Conservation (phyloP, 495 filamentous ascomycete species). For the Penicillium antarcticum region DNA sequence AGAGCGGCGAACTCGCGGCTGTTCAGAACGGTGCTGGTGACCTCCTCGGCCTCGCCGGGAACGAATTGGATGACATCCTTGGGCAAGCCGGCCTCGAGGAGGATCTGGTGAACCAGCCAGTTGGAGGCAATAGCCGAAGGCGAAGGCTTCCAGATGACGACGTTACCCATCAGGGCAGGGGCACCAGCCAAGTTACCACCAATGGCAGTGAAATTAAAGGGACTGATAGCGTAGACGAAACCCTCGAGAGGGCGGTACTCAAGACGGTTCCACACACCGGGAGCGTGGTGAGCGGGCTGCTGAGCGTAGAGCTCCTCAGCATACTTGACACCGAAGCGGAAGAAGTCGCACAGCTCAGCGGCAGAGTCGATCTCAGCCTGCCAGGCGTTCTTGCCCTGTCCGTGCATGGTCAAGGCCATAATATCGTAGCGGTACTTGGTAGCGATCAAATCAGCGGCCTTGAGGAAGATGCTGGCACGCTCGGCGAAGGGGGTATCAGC, state of each 20-base stretch:
- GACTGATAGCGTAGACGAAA: slow-evolving; percentile 81
- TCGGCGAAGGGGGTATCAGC: slow-evolving; percentile 79
- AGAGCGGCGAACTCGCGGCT: slow-evolving; percentile 73
- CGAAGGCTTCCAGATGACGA: slow-evolving; percentile 85
- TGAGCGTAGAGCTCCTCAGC: slow-evolving; percentile 83
- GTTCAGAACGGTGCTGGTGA: slow-evolving; percentile 66
- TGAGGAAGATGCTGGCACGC: slow-evolving; percentile 89
- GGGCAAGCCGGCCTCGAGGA: slow-evolving; percentile 78
- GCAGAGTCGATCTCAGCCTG: slow-evolving; percentile 96
- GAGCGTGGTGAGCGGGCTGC: slow-evolving; percentile 72
- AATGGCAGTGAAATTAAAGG: slow-evolving; percentile 90
- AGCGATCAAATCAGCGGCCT: slow-evolving; percentile 83
- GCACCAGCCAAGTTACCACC: slow-evolving; percentile 74
- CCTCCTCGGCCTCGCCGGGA: slow-evolving; percentile 72
- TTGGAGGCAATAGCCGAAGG: slow-evolving; percentile 73
- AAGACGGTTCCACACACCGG: slow-evolving; percentile 78
- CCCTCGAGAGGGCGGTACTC: slow-evolving; percentile 83
- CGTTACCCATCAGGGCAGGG: slow-evolving; percentile 79
- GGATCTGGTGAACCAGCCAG: slow-evolving; percentile 77
- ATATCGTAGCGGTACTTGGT: slow-evolving; percentile 90
- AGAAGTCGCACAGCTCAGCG: slow-evolving; percentile 87
- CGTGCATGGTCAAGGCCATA: slow-evolving; percentile 90
- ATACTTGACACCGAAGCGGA: slow-evolving; percentile 82
- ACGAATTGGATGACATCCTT: slow-evolving; percentile 81
- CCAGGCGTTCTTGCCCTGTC: slow-evolving; percentile 95